Base-by-base conservation (phyloP, 129 eudicot genomes). In the Ambrosia trifida region DNA sequence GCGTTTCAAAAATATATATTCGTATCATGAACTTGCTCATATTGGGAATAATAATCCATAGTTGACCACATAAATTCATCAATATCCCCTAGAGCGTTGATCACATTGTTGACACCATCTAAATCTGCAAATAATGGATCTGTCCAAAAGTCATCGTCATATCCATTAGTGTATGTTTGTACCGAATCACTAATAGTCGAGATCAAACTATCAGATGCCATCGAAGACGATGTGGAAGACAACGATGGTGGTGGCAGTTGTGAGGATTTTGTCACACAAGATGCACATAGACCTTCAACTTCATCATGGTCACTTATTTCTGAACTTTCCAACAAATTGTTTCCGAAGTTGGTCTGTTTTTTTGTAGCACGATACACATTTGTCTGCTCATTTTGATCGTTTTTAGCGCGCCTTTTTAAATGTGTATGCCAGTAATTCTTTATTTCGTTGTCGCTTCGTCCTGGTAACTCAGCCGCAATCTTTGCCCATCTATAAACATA, bases 401-500 rank as follows among this genome's bases (percentile, higher is more conserved):
- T 66, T 57, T 72, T 59, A 67, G 20, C 49, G 12, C 69, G 69
- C 68, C 68, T 78, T 78, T 56, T 77, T 59, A 81, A 74, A 47
- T 63, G 68, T 9, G 79, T 40, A 62, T 81, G 71, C 82, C 85
- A 81, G 17, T 73, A 60, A 18, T 81, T 81, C 14, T 81, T 81
- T 43, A 81, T 72, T 33, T 81, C 82, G 41, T 81, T 81, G 70
- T 81, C 85, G 12, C 79, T 81, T 53, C 85, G 64, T 76, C 85
- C 85, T 3, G 84, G 84, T 75, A 80, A 53, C 45, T 80, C 50
- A 40, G 72, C 72, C n/a, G 83, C 79, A 11, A 81, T 81, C 4
- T 69, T 68, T 43, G 85, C 69, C 85, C 85, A 81, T 66, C 85
- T 81, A 41, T 13, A 49, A 5, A 36, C 12, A 24, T 24, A 24